Evolutionary conservation across 2,329 filamentous ascomycete genomes (phyloP).

Genomic region (Botryotinia calthae): DNA sequence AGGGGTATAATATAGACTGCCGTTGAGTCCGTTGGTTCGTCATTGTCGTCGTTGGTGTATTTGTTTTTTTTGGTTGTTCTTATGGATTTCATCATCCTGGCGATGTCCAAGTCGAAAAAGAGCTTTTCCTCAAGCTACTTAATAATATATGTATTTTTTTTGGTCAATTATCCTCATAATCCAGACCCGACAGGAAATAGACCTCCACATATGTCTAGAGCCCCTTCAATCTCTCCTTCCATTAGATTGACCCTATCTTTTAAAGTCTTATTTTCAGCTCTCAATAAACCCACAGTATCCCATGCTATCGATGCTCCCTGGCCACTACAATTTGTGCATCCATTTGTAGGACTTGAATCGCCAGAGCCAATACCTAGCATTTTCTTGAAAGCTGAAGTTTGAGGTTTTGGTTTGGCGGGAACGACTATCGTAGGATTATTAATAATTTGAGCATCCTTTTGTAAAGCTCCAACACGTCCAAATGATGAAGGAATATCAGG

Average conservation of each 20-base stretch:
- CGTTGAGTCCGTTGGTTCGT: not conserved
- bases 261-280: conserved; percentile 60
- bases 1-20: conserved; percentile 13
- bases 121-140: not conserved
- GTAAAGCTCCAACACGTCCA: conserved; percentile 11
- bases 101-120: not conserved
- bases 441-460: not conserved
- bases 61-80: conserved; percentile 5
- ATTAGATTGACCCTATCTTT: conserved; percentile 59
- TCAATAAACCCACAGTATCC: conserved; percentile 61
- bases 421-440: conserved; percentile 22
- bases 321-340: conserved; percentile 57
- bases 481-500: not conserved
- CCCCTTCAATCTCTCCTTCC: conserved; percentile 59
- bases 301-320: conserved; percentile 59
- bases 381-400: conserved; percentile 49
- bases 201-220: conserved; percentile 43
- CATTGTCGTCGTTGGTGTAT: conserved; percentile 11
- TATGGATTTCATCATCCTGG: conserved; percentile 1
- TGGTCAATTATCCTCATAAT: not conserved
- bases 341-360: conserved; percentile 28
- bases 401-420: conserved; percentile 37
- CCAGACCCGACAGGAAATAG: conserved; percentile 4
- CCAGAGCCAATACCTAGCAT: conserved; percentile 40
- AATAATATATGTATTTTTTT: not conserved